Percentiles rank a stretch among this genome's conserved stretches.
Conservation (phyloP, 2,329 filamentous ascomycete genomes). For the Claviceps sp. region DNA sequence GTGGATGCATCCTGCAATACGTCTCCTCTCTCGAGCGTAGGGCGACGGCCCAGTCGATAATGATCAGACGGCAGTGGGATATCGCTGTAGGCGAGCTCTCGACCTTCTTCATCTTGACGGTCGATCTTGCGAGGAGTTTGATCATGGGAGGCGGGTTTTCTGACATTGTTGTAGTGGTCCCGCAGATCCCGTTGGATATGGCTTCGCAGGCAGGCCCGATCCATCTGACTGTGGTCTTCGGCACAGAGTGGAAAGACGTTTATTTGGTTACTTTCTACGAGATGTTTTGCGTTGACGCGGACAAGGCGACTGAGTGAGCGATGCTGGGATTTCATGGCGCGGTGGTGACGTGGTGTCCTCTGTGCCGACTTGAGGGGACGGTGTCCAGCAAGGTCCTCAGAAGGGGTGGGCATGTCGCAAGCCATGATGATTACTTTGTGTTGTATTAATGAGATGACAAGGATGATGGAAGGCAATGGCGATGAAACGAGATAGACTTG, state of each 20-base stretch:
- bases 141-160: neutral
- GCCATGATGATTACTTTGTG: too few species aligned
- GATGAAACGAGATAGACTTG: neutral
- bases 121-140: constrained; percentile 2
- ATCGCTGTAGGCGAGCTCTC: constrained; percentile 21
- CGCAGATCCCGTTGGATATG: constrained; percentile 7
- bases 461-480: neutral
- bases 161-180: constrained; percentile 2
- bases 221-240: constrained; percentile 9
- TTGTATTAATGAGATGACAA: neutral
- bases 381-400: neutral
- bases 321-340: constrained; percentile 2
- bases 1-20: constrained; percentile 31
- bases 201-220: constrained; percentile 8
- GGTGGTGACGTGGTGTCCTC: constrained; percentile 1
- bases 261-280: constrained; percentile 10
- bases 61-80: constrained; percentile 25
- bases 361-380: neutral
- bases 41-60: constrained; percentile 20
- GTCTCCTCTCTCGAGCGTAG: constrained; percentile 32
- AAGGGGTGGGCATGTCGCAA: neutral
- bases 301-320: constrained; percentile 13
- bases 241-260: constrained; percentile 3
- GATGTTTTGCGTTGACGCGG: constrained; percentile 19
- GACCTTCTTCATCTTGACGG: constrained; percentile 17